Percentiles rank a stretch among this genome's conserved stretches.
phyloP scores from a whole-genome alignment of 2,329 filamentous ascomycete genomes.

The Biscogniauxia sp. region DNA sequence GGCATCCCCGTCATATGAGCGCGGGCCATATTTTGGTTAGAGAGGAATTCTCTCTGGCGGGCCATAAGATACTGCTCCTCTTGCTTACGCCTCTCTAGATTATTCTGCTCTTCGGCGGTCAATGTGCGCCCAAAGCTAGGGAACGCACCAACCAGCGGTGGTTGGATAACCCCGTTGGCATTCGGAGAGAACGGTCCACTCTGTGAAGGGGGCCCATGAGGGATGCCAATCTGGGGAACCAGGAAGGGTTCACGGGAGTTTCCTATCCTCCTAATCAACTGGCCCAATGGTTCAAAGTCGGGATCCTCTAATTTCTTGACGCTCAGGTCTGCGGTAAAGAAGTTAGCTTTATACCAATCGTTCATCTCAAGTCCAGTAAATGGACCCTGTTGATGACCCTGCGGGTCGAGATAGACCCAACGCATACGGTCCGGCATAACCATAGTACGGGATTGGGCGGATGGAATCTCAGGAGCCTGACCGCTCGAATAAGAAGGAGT shows the following conservation, averaged over 20 bases:
- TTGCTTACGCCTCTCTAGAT: slow-evolving; percentile 91
- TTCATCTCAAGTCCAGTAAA: slow-evolving; percentile 99
- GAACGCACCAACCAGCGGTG: slow-evolving; percentile 89
- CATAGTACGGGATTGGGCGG: slow-evolving; percentile 80
- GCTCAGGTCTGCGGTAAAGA: slow-evolving; percentile 90
- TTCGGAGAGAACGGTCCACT: slow-evolving; percentile 48
- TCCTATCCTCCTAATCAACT: slow-evolving; percentile 91
- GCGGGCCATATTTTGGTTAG: slow-evolving; percentile 80
- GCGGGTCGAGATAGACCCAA: slow-evolving; percentile 96
- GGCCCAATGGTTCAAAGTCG: slow-evolving; percentile 92
- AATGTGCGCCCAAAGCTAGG: slow-evolving; percentile 95
- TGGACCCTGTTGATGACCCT: slow-evolving; percentile 87
- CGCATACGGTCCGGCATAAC: slow-evolving; percentile 99
- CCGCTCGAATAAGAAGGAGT: slow-evolving; percentile 34
- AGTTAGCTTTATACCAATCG: slow-evolving; percentile 98
- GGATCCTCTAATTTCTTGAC: slow-evolving; percentile 93
- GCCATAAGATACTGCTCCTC: slow-evolving; percentile 98
- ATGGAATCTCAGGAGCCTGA: slow-evolving; percentile 47
- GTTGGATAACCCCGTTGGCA: slow-evolving; percentile 64
- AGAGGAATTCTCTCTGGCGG: slow-evolving; percentile 88
- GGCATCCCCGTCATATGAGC: slow-evolving; percentile 61
- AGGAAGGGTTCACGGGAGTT: slow-evolving; percentile 97
- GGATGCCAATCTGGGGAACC: slow-evolving; percentile 93
- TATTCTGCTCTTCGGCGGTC: slow-evolving; percentile 97
- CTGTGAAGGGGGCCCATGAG: slow-evolving; percentile 72